A percentile compares a stretch with the other conserved stretches of the same genome.
Conservation (phyloP, 768 basidiomycete species). For the Trametes maxima region DNA sequence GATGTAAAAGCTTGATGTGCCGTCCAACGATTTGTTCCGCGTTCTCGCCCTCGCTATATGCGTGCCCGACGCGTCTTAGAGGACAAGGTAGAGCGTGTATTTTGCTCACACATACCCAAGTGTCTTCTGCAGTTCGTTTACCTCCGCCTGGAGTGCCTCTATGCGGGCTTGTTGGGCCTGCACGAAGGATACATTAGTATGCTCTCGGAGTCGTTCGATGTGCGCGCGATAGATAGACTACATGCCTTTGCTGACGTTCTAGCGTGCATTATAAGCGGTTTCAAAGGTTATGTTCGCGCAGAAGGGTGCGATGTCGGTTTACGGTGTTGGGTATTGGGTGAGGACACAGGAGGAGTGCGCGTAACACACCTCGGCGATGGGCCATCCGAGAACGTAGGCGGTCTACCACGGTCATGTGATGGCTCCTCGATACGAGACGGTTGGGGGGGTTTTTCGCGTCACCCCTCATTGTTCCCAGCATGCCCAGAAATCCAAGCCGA, state of each 20-base stretch:
- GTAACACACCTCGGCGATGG: too few species aligned
- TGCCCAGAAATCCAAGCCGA: too few species aligned
- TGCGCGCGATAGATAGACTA: not conserved
- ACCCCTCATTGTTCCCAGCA: not conserved
- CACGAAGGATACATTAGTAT: not conserved
- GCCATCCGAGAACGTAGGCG: not conserved
- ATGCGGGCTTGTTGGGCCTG: conserved; percentile 57
- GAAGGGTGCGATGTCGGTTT: not conserved
- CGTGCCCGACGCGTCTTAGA: not conserved
- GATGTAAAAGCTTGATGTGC: conserved; percentile 73
- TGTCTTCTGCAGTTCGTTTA: conserved; percentile 46
- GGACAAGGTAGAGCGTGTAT: not conserved
- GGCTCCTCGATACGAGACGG: not conserved
- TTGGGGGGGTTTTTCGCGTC: not conserved
- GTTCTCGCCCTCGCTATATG: conserved; percentile 44
- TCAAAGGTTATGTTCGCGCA: not conserved
- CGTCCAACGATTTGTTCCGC: conserved; percentile 61
- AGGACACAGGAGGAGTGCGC: not conserved
- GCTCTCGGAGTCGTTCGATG: not conserved
- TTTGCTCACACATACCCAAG: conserved; percentile 45
- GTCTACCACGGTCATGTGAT: conserved; percentile 5
- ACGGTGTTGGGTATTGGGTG: not conserved
- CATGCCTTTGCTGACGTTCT: conserved; percentile 19
- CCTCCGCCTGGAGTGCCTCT: conserved; percentile 50
- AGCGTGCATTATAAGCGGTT: conserved; percentile 16